A percentile compares a stretch with the other conserved stretches of the same genome.
phyloP scores from a whole-genome alignment of 2,329 filamentous ascomycete species.

The Aspergillus transmontanensis region DNA sequence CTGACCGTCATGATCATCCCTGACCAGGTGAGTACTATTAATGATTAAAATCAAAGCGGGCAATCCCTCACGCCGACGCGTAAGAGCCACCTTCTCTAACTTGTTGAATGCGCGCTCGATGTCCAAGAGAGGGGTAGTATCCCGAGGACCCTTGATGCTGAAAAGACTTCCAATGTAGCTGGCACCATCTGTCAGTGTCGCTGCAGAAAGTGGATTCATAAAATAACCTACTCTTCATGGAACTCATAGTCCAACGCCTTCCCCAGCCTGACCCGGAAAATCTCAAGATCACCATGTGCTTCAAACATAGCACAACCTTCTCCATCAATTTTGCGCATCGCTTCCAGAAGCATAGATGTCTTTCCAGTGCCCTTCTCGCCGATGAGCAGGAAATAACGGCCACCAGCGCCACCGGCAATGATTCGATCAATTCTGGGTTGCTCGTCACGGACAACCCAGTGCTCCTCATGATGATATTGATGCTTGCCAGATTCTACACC shows the following conservation, averaged over 20 bases:
- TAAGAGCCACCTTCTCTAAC: constrained; percentile 88
- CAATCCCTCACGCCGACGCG: constrained; percentile 59
- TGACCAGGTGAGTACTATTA: constrained; percentile 88
- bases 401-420: constrained; percentile 69
- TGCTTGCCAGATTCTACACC: constrained; percentile 50
- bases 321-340: constrained; percentile 89
- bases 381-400: constrained; percentile 88
- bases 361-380: constrained; percentile 97
- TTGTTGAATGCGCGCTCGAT: constrained; percentile 98
- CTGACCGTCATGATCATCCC: constrained; percentile 89
- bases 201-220: background rate
- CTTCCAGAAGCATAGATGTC: constrained; percentile 92
- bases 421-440: constrained; percentile 82
- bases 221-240: constrained; percentile 77
- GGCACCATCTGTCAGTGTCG: constrained; percentile 15
- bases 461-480: constrained; percentile 51
- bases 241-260: constrained; percentile 96
- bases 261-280: constrained; percentile 88
- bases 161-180: constrained; percentile 84
- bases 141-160: constrained; percentile 87
- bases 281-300: constrained; percentile 90
- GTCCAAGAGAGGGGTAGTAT: constrained; percentile 88
- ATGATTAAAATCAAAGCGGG: constrained; percentile 87
- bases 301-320: constrained; percentile 94
- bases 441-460: constrained; percentile 84